phyloP scores from a whole-genome alignment of 352 stramenopile species.

The Saprolegnia diclina region DNA sequence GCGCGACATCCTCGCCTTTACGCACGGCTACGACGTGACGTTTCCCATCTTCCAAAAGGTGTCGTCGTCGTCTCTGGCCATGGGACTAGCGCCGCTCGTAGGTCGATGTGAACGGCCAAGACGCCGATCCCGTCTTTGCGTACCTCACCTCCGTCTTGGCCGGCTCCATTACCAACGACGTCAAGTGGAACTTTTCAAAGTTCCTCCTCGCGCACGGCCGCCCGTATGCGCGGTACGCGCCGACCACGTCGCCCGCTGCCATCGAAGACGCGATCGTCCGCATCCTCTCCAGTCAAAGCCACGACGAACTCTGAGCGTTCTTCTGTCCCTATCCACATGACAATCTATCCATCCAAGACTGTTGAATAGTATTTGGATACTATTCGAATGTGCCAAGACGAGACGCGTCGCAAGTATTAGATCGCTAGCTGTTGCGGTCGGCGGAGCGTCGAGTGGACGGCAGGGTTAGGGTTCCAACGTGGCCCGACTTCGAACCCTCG shows the following conservation, averaged over 20 bases:
- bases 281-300: not conserved
- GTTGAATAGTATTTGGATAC: not conserved
- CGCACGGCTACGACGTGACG: conserved; percentile 59
- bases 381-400: no score
- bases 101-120: conserved; percentile 91
- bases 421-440: no score
- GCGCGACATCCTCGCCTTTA: conserved; percentile 72
- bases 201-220: conserved; percentile 73
- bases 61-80: no score
- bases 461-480: no score
- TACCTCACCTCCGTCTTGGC: conserved; percentile 78
- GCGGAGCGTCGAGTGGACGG: no score
- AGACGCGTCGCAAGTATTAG: no score
- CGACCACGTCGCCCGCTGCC: conserved; percentile 51
- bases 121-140: conserved; percentile 84
- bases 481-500: no score
- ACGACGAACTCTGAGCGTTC: conserved; percentile 19
- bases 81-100: conserved; percentile 30
- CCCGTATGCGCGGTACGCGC: conserved; percentile 62
- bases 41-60: conserved; percentile 87
- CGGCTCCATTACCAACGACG: conserved; percentile 61
- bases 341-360: not conserved
- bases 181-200: conserved; percentile 89
- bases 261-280: conserved; percentile 61
- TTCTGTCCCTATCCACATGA: no score